phyloP scores from a whole-genome alignment of 768 basidiomycete species.

The Boletus rufocinnamomeus region DNA sequence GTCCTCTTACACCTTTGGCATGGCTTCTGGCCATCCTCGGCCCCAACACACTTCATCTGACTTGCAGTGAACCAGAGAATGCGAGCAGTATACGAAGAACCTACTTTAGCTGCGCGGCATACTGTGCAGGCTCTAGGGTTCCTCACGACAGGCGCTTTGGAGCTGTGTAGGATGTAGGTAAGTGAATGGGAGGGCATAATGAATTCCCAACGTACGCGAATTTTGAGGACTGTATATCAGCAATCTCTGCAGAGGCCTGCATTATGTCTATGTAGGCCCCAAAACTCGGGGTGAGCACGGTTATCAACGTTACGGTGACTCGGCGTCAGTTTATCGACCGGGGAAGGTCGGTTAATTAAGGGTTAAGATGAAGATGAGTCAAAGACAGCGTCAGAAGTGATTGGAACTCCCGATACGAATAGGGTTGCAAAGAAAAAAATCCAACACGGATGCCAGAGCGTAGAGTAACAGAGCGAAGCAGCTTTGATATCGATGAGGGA shows the following conservation, averaged over 20 bases:
- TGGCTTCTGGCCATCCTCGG: constrained; percentile 77
- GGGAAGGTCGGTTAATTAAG: constrained; percentile 44
- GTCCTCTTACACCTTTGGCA: constrained; percentile 86
- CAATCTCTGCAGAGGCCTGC: constrained; percentile 30
- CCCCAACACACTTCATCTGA: constrained; percentile 91
- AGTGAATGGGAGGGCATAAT: constrained; percentile 12
- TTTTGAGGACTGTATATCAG: constrained; percentile 35
- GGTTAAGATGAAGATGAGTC: constrained; percentile 31
- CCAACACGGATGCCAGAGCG: constrained; percentile 8
- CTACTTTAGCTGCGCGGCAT: constrained; percentile 81
- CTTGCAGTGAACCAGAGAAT: constrained; percentile 19
- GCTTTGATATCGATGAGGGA: constrained; percentile 34
- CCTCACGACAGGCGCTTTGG: constrained; percentile 47
- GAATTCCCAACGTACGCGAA: constrained; percentile 22
- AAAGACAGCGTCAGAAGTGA: constrained; percentile 14
- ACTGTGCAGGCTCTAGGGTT: constrained; percentile 76
- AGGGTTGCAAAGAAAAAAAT: constrained; percentile 4
- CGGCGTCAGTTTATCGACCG: constrained; percentile 44
- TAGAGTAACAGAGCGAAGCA: constrained; percentile 18
- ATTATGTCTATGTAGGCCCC: constrained; percentile 25
- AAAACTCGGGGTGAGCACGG: constrained; percentile 28
- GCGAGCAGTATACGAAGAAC: constrained; percentile 16
- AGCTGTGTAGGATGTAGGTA: constrained; percentile 28
- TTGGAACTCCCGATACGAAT: constrained; percentile 2
- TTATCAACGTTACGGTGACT: constrained; percentile 43